Evolutionary conservation across 805 yeast species (phyloP).

Genomic region (Suhomyces sp.): DNA sequence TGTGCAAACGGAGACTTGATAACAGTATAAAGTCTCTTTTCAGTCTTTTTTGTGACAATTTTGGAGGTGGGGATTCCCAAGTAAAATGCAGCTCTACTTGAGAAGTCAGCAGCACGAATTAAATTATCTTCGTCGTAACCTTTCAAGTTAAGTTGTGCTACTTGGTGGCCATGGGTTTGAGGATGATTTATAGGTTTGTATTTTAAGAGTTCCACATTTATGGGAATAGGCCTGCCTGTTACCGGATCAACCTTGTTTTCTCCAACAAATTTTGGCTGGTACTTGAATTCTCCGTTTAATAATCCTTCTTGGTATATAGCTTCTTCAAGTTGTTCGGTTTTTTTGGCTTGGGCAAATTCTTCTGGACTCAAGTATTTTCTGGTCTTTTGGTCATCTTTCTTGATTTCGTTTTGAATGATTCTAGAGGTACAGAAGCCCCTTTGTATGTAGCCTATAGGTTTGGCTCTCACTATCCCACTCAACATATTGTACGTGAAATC

Average conservation of each 20-base stretch:
- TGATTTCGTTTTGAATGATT: background rate
- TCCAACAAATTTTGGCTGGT: conserved; percentile 31
- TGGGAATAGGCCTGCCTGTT: conserved; percentile 64
- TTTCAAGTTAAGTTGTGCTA: conserved; percentile 73
- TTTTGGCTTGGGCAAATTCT: conserved; percentile 29
- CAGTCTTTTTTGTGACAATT: conserved; percentile 64
- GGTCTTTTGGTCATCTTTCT: background rate
- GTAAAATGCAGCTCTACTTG: conserved; percentile 85
- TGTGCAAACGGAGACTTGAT: conserved; percentile 91
- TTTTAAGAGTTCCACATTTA: conserved; percentile 78
- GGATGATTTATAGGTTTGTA: conserved; percentile 75
- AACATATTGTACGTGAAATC: too few species aligned
- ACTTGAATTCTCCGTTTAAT: conserved; percentile 25
- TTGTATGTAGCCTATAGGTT: conserved; percentile 5
- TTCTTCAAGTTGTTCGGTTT: conserved; percentile 25
- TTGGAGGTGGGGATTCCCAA: conserved; percentile 84
- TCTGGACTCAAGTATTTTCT: conserved; percentile 23
- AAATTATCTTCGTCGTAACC: conserved; percentile 70
- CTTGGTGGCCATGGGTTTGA: conserved; percentile 67
- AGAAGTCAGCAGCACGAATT: conserved; percentile 79
- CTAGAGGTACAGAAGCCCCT: conserved; percentile 4
- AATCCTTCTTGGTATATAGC: conserved; percentile 27
- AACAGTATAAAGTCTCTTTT: conserved; percentile 88
- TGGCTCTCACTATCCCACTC: too few species aligned
- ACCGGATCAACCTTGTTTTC: conserved; percentile 19